Percentiles rank a stretch among this genome's conserved stretches.
Conservation (phyloP, 768 basidiomycete species). For the Collybia sordida region DNA sequence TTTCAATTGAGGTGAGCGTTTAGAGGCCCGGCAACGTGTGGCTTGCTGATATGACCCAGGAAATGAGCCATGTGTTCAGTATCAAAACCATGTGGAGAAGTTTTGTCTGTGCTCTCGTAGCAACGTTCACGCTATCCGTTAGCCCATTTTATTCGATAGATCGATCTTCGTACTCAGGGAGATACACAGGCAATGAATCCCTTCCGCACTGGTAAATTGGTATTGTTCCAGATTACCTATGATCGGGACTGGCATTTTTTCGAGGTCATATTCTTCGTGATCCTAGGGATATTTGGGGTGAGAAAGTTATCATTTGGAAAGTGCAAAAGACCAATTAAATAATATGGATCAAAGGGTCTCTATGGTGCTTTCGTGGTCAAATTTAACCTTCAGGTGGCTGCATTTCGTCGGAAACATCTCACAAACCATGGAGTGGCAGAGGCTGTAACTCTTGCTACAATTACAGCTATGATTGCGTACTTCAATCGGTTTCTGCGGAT, state of each 20-base stretch:
- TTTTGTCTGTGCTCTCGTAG: slow-evolving; percentile 95
- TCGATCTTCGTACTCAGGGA: slow-evolving; percentile 4
- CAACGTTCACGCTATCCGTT: slow-evolving; percentile 93
- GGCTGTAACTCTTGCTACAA: slow-evolving; percentile 79
- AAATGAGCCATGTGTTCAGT: slow-evolving; percentile 98
- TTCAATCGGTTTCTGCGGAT: slow-evolving; percentile 93
- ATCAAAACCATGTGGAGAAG: slow-evolving; percentile 99
- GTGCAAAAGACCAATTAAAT: no score
- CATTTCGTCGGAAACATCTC: slow-evolving; percentile 90
- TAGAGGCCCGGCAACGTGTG: background rate
- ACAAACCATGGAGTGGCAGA: slow-evolving; percentile 83
- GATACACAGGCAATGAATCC: slow-evolving; percentile 88
- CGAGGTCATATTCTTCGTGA: slow-evolving; percentile 94
- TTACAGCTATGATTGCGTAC: slow-evolving; percentile 92
- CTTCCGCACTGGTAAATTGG: slow-evolving; percentile 95
- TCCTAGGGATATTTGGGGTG: slow-evolving; percentile 95
- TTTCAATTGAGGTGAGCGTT: slow-evolving; percentile 84
- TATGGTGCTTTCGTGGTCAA: slow-evolving; percentile 98
- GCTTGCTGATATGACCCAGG: slow-evolving; percentile 42
- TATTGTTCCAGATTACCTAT: slow-evolving; percentile 97
- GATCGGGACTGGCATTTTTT: slow-evolving; percentile 99
- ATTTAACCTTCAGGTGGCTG: slow-evolving; percentile 93
- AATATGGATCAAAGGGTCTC: slow-evolving; percentile 60
- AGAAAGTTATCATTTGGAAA: slow-evolving; percentile 17
- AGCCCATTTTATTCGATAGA: slow-evolving; percentile 30